A percentile compares a stretch with the other conserved stretches of the same genome.
Evolutionary conservation across 2,329 filamentous ascomycete genomes (phyloP).

Genomic region (Stagonosporopsis chrysanthemi): DNA sequence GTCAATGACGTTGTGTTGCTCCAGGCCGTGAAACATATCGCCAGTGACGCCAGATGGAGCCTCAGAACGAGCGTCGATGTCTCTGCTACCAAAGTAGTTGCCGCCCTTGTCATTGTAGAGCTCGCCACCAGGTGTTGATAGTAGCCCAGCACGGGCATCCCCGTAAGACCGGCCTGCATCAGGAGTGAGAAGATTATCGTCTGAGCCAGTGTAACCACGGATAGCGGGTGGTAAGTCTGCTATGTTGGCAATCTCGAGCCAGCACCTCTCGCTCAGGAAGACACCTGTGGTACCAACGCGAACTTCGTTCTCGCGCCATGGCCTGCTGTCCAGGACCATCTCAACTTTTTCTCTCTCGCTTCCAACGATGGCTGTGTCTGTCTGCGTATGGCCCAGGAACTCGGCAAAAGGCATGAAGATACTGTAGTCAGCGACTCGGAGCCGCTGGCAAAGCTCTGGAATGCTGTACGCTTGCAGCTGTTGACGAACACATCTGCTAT

Average conservation of each 20-base stretch:
- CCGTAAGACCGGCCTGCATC: slow-evolving; percentile 62
- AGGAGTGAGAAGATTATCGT: slow-evolving; percentile 65
- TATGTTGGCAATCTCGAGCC: slow-evolving; percentile 86
- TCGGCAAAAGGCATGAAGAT: slow-evolving; percentile 95
- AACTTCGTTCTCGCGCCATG: slow-evolving; percentile 92
- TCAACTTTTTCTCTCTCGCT: slow-evolving; percentile 93
- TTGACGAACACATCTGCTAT: slow-evolving; percentile 95
- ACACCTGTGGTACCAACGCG: slow-evolving; percentile 90
- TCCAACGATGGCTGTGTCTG: slow-evolving; percentile 84
- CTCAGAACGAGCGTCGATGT: slow-evolving; percentile 86
- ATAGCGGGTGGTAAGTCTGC: slow-evolving; percentile 62
- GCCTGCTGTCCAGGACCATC: slow-evolving; percentile 87
- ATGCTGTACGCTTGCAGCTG: slow-evolving; percentile 97
- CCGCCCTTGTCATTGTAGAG: slow-evolving; percentile 78
- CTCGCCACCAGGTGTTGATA: slow-evolving; percentile 63
- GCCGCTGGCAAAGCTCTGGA: slow-evolving; percentile 91
- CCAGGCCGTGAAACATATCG: slow-evolving; percentile 98
- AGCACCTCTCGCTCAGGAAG: slow-evolving; percentile 94
- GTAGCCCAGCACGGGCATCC: slow-evolving; percentile 65
- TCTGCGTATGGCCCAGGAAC: slow-evolving; percentile 87
- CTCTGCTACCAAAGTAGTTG: slow-evolving; percentile 82
- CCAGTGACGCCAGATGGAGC: slow-evolving; percentile 91
- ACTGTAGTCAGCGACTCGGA: slow-evolving; percentile 93
- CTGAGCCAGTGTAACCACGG: slow-evolving; percentile 32
- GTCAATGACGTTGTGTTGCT: slow-evolving; percentile 91